phyloP scores from a whole-genome alignment of 2,329 filamentous ascomycete species.

The Eurotiales sp. region DNA sequence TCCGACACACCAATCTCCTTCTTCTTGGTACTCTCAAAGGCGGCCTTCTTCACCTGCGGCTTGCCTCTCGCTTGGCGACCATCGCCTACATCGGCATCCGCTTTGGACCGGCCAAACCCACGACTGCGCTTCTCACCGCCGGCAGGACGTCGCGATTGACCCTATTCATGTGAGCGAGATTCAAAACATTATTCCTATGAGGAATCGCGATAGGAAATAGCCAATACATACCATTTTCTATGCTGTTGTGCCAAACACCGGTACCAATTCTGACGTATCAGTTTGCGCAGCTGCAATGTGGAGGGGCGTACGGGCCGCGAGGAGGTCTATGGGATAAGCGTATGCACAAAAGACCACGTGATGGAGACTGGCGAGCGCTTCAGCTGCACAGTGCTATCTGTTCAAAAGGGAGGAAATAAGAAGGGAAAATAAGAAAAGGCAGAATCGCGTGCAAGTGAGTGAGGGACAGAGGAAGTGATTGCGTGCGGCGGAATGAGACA shows the following conservation, averaged over 20 bases:
- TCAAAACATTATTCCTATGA: too few species aligned
- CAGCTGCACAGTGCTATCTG: not conserved
- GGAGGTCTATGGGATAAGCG: not conserved
- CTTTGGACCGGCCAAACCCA: slow-evolving; percentile 40
- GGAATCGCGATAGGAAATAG: too few species aligned
- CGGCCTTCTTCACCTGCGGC: slow-evolving; percentile 86
- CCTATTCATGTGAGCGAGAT: too few species aligned
- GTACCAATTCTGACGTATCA: slow-evolving; percentile 28
- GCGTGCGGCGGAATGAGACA: too few species aligned
- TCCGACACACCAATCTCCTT: slow-evolving; percentile 99
- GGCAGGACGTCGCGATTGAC: slow-evolving; percentile 41
- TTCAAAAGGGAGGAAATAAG: not conserved
- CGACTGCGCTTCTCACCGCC: slow-evolving; percentile 42
- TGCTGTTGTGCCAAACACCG: slow-evolving; percentile 28
- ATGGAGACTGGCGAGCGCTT: too few species aligned
- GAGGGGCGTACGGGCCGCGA: not conserved
- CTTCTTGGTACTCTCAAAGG: slow-evolving; percentile 95
- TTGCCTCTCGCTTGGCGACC: slow-evolving; percentile 47
- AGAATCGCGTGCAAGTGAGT: too few species aligned
- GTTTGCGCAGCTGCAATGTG: slow-evolving; percentile 11
- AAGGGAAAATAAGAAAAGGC: not conserved
- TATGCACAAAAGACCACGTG: not conserved
- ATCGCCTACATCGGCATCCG: slow-evolving; percentile 39
- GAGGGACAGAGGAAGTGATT: not conserved
- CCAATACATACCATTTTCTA: slow-evolving; percentile 30